Percentiles rank a stretch among this genome's conserved stretches.
phyloP scores from a whole-genome alignment of 108 stramenopile species.

The Nitzschia putrida region DNA sequence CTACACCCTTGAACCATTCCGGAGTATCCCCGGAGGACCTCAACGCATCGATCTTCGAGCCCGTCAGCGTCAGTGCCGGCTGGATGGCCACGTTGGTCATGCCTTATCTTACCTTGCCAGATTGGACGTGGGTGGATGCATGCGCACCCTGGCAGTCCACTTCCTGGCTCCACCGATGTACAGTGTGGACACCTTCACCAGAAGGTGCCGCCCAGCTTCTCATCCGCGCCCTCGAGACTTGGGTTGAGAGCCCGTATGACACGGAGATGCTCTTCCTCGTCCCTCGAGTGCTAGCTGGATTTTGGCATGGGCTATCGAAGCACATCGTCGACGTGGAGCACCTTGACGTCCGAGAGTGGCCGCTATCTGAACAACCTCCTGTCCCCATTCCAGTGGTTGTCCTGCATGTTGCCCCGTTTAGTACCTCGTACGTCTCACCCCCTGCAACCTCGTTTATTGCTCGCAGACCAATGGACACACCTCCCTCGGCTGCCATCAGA shows the following conservation, averaged over 20 bases:
- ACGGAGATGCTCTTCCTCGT: neutral
- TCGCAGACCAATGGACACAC: neutral
- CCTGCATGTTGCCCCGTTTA: neutral
- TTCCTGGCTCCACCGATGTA: neutral
- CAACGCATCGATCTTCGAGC: too few relatives aligned
- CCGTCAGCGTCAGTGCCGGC: too few relatives aligned
- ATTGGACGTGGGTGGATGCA: too few relatives aligned
- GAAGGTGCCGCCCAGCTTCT: neutral
- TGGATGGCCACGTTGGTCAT: too few relatives aligned
- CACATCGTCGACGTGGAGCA: neutral
- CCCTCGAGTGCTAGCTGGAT: neutral
- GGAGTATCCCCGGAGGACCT: too few relatives aligned
- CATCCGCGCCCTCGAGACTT: neutral
- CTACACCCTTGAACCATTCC: too few relatives aligned
- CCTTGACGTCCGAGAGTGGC: neutral
- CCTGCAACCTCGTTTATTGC: neutral
- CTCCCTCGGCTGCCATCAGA: neutral
- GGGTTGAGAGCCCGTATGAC: neutral
- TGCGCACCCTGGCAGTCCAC: neutral
- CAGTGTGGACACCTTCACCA: neutral
- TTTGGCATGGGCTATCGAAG: neutral
- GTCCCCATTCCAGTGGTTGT: neutral
- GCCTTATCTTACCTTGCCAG: too few relatives aligned
- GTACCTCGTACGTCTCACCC: neutral
- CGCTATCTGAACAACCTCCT: neutral